Evolutionary conservation across 2,329 filamentous ascomycete genomes (phyloP), one percentile per base, ranked within the genome.

Genomic region (Hypoxylon rubiginosum): DNA sequence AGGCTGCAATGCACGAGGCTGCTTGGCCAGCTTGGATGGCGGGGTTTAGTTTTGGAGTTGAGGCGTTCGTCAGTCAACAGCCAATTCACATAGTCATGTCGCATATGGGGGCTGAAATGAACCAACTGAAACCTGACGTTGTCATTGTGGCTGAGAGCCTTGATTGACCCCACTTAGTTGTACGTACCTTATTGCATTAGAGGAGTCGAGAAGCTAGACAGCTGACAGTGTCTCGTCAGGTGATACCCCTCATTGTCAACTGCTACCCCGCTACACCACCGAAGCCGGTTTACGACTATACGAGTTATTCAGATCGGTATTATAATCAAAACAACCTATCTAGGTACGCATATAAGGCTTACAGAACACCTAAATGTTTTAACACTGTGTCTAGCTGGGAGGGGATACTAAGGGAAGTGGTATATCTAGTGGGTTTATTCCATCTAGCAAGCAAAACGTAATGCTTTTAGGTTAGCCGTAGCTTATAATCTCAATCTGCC

Each of bases 91-190:
- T 49, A 51, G 17, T 9, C 26, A 28, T 58, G 65, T 59, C 19
- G 56, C 32, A 50, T 53, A 57, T 62, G 3, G 67, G 60, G 58
- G 58, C 62, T 69, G 65, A 66, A 59, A 64, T 61, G 56, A 60
- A 45, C 57, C 56, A 67, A 59, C 48, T 57, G 65, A 28, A 50
- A 60, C 46, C 58, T 66, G 67, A 64, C 61, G 64, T 67, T 69
- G 60, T 66, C 65, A 58, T 55, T 57, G 49, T 54, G 62, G 51
- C 49, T 66, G 71, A 66, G 61, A 48, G 28, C 21, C 8, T 4
- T 1, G 13, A 51, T 45, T 24, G 9, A n/a, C 4, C 30, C 45
- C 41, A 30, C n/a, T 50, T 49, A 15, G 2, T 15, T 32, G 17
- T 19, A 34, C 24, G 32, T 24, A 24, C 4, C 28, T 19, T 53